Conservation (phyloP, 805 yeast genomes). For the Priceomyces castillae region DNA sequence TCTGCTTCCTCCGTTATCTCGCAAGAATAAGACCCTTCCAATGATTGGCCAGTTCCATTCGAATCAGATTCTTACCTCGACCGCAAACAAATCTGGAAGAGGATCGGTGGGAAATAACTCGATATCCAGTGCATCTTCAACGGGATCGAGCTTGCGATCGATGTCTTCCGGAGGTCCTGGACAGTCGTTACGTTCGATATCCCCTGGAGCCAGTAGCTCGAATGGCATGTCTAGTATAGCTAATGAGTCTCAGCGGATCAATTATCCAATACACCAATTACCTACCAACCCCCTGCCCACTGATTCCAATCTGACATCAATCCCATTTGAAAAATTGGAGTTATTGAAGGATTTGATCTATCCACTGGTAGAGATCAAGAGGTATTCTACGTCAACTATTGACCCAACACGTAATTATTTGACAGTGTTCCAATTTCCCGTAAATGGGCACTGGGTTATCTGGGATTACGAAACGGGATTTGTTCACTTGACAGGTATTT, state of each 20-base stretch:
- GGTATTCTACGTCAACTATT: constrained; percentile 66
- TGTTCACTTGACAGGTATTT: constrained; percentile 83
- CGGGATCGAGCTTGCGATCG: background rate
- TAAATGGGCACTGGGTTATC: constrained; percentile 71
- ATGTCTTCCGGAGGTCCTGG: background rate
- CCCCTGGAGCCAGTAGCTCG: background rate
- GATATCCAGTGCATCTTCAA: background rate
- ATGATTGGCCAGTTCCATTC: constrained; percentile 7
- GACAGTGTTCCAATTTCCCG: constrained; percentile 68
- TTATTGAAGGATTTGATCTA: constrained; percentile 12
- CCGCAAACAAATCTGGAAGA: background rate
- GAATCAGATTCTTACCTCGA: background rate
- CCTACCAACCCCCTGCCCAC: constrained; percentile 3
- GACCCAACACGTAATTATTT: constrained; percentile 62
- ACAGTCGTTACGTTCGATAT: background rate
- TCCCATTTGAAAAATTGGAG: constrained; percentile 8
- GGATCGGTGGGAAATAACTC: background rate
- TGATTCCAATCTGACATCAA: background rate
- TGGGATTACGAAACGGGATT: constrained; percentile 87
- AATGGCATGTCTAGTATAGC: background rate
- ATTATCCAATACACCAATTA: constrained; percentile 13
- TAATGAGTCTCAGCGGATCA: background rate
- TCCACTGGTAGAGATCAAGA: constrained; percentile 32
- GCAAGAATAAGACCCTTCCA: constrained; percentile 3
- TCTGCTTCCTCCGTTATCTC: background rate